These are phyloP conservation scores for Erythrophleum ivorense DNA, from an alignment of 331 rosid genomes.

Conservation along the genomic window DNA sequence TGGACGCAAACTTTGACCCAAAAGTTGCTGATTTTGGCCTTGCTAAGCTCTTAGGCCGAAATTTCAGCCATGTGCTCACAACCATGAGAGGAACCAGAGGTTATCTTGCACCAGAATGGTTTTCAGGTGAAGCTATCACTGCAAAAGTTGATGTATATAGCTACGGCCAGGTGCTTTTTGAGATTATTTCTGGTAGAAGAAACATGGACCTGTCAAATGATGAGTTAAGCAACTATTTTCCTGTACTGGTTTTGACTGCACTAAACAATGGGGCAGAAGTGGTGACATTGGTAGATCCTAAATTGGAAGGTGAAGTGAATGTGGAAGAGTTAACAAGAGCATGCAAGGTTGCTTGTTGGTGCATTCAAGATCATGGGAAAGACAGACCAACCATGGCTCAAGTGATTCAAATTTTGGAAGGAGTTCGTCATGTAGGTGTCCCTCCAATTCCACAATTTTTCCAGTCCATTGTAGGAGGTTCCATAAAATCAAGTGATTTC, in stretches of 20 bases:
- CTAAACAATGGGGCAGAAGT: conserved; percentile 34
- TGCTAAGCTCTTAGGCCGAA: conserved; percentile 41
- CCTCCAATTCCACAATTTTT: conserved; percentile 47
- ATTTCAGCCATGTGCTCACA: conserved; percentile 46
- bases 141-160: conserved; percentile 53
- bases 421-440: conserved; percentile 18
- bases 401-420: conserved; percentile 48
- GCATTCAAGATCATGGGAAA: conserved; percentile 51
- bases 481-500: background rate
- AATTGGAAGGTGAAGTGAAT: conserved; percentile 31
- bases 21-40: conserved; percentile 53
- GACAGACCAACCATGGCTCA: conserved; percentile 47
- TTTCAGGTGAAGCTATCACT: conserved; percentile 48
- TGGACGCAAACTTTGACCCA: conserved; percentile 44
- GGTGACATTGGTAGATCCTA: conserved; percentile 27
- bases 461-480: background rate
- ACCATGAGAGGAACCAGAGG: conserved; percentile 54
- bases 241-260: conserved; percentile 34
- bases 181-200: conserved; percentile 46
- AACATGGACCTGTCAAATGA: conserved; percentile 38
- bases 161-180: conserved; percentile 44
- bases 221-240: conserved; percentile 41
- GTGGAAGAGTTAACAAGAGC: conserved; percentile 44
- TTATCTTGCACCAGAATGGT: conserved; percentile 57
- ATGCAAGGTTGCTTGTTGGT: conserved; percentile 52